Conservation (phyloP, 2,329 filamentous ascomycete genomes). For the Fusarium liriodendri region DNA sequence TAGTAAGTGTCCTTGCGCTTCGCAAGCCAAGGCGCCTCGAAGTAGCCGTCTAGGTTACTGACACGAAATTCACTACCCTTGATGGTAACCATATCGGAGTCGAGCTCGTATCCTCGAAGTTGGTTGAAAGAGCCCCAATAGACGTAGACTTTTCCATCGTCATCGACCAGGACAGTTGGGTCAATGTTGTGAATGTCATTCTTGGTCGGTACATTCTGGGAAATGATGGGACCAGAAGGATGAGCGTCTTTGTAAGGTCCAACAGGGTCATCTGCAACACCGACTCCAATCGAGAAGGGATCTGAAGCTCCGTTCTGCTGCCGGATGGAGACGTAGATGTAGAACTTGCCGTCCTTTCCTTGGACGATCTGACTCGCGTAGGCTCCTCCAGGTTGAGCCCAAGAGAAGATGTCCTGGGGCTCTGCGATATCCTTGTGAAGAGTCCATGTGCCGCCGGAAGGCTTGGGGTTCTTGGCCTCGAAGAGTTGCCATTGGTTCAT, state of each 20-base stretch:
- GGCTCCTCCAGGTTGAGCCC: slow-evolving; percentile 48
- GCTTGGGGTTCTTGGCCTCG: slow-evolving; percentile 43
- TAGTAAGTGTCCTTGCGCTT: slow-evolving; percentile 51
- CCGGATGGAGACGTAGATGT: slow-evolving; percentile 51
- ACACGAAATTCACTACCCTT: slow-evolving; percentile 39
- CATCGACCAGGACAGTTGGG: slow-evolving; percentile 52
- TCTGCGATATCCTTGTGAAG: slow-evolving; percentile 46
- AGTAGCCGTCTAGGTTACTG: slow-evolving; percentile 47
- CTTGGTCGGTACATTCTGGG: slow-evolving; percentile 45
- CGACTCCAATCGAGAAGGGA: slow-evolving; percentile 53
- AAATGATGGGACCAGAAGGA: slow-evolving; percentile 50
- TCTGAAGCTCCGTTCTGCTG: slow-evolving; percentile 45
- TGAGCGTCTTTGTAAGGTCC: slow-evolving; percentile 52
- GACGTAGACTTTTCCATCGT: slow-evolving; percentile 49
- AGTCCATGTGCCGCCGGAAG: slow-evolving; percentile 48
- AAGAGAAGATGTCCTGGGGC: slow-evolving; percentile 49
- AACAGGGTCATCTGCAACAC: slow-evolving; percentile 47
- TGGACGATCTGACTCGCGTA: slow-evolving; percentile 52
- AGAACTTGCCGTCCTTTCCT: slow-evolving; percentile 49
- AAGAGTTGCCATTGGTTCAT: slow-evolving; percentile 54
- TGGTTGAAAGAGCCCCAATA: slow-evolving; percentile 54
- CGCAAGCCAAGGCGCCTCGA: slow-evolving; percentile 54
- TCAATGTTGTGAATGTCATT: slow-evolving; percentile 56
- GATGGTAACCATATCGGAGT: slow-evolving; percentile 51
- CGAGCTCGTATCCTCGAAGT: slow-evolving; percentile 49